These are phyloP conservation scores for Aphanocladium album DNA, from an alignment of 2,329 filamentous ascomycete species.

Conservation along the genomic window DNA sequence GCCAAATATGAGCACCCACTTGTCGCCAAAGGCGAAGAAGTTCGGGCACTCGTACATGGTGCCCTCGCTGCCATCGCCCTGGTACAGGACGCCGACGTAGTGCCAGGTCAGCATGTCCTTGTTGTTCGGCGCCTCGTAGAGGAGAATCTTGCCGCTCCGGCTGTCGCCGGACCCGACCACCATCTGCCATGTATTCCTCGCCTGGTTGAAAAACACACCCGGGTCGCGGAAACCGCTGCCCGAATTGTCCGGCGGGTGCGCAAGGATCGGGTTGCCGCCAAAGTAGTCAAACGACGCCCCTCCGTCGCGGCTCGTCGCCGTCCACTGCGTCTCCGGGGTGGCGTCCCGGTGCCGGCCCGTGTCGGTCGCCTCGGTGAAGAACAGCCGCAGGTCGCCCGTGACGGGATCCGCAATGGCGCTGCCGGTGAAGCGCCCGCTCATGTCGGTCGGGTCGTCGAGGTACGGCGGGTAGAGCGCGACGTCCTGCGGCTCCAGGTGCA, in stretches of 20 bases:
- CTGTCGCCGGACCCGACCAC: constrained; percentile 19
- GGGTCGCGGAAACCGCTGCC: constrained; percentile 20
- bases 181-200: constrained; percentile 21
- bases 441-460: constrained; percentile 14
- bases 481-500: constrained; percentile 22
- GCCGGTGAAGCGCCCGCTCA: constrained; percentile 22
- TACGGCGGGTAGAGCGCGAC: constrained; percentile 19
- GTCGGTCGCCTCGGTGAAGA: constrained; percentile 23
- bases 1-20: constrained; percentile 25
- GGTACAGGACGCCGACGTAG: constrained; percentile 13
- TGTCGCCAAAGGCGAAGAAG: constrained; percentile 23
- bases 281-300: constrained; percentile 16
- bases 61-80: constrained; percentile 22
- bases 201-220: constrained; percentile 21
- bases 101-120: constrained; percentile 18
- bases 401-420: constrained; percentile 17
- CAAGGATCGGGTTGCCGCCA: not conserved
- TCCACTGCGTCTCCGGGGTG: constrained; percentile 18
- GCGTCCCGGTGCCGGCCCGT: constrained; percentile 19
- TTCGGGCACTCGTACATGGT: constrained; percentile 25
- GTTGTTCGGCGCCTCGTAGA: constrained; percentile 18
- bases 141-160: constrained; percentile 17
- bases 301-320: constrained; percentile 21
- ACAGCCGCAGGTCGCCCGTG: constrained; percentile 17
- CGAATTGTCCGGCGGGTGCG: constrained; percentile 13